Evolutionary conservation across 1,284 basidiomycete genomes (phyloP).

Genomic region (Cutaneotrichosporon cavernicola): DNA sequence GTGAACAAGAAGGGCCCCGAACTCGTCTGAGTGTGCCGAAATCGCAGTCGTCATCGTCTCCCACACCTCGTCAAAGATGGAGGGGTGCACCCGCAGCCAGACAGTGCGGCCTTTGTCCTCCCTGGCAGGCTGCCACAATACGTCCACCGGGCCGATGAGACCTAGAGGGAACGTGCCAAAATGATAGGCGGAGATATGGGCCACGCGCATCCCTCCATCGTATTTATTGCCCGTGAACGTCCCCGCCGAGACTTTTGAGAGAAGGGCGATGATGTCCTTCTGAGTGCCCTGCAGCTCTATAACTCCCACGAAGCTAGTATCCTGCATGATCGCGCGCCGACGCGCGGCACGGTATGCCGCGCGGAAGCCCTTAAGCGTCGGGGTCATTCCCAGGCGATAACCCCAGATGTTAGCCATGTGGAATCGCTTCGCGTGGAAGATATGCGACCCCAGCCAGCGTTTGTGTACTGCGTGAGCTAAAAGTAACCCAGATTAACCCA

Average conservation of each 20-base stretch:
- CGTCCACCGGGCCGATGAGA: conserved; percentile 66
- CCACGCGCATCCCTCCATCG: conserved; percentile 55
- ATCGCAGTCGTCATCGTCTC: conserved; percentile 7
- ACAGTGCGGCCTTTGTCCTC: conserved; percentile 43
- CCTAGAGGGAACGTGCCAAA: conserved; percentile 63
- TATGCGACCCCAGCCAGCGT: conserved; percentile 85
- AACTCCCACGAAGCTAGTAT: conserved; percentile 76
- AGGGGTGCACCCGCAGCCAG: conserved; percentile 78
- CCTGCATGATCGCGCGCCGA: conserved; percentile 78
- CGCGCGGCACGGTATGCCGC: conserved; percentile 81
- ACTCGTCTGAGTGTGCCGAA: not conserved
- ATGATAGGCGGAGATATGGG: conserved; percentile 44
- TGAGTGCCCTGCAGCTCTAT: conserved; percentile 70
- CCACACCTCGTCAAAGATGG: conserved; percentile 62
- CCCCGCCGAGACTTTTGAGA: conserved; percentile 55
- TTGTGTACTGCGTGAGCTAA: conserved; percentile 63
- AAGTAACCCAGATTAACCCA: conserved; percentile 9
- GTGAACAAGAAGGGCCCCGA: conserved; percentile 60
- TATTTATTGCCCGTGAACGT: conserved; percentile 42
- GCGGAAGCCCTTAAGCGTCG: conserved; percentile 84
- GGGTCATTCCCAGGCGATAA: conserved; percentile 75
- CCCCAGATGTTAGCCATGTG: conserved; percentile 89
- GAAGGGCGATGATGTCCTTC: conserved; percentile 57
- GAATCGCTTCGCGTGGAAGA: conserved; percentile 94
- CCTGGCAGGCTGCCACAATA: conserved; percentile 66